These are phyloP conservation scores for Ceratobasidium sp. DNA, from an alignment of 1,284 basidiomycete species.

Conservation along the genomic window DNA sequence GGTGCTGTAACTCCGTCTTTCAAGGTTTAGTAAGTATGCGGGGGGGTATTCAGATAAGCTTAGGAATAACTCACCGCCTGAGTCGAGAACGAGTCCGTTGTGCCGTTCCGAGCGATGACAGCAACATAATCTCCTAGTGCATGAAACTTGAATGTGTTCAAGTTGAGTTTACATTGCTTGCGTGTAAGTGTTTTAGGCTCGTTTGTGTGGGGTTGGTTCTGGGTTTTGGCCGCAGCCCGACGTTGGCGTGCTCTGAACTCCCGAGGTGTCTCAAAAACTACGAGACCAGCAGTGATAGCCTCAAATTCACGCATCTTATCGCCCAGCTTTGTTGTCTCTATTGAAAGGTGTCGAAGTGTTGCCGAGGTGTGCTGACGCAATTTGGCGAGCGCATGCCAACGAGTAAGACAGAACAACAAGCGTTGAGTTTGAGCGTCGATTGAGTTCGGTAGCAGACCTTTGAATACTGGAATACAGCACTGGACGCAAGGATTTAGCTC, in stretches of 20 bases:
- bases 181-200: background rate
- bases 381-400: constrained; percentile 18
- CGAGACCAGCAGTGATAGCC: constrained; percentile 48
- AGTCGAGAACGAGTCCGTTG: constrained; percentile 58
- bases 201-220: background rate
- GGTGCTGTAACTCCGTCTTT: constrained; percentile 51
- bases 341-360: background rate
- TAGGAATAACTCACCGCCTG: too few species aligned
- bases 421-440: background rate
- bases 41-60: too few species aligned
- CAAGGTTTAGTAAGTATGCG: too few species aligned
- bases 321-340: constrained; percentile 52
- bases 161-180: constrained; percentile 51
- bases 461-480: constrained; percentile 59
- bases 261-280: constrained; percentile 53
- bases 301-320: constrained; percentile 49
- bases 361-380: constrained; percentile 16
- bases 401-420: constrained; percentile 1
- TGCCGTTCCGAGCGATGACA: constrained; percentile 55
- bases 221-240: constrained; percentile 20
- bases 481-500: too few species aligned
- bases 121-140: constrained; percentile 55
- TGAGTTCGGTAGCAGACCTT: constrained; percentile 54
- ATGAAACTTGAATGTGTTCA: constrained; percentile 58
- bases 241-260: constrained; percentile 52